Base-by-base conservation (phyloP, 2,329 filamentous ascomycete species). In the Elsinoe perseae region DNA sequence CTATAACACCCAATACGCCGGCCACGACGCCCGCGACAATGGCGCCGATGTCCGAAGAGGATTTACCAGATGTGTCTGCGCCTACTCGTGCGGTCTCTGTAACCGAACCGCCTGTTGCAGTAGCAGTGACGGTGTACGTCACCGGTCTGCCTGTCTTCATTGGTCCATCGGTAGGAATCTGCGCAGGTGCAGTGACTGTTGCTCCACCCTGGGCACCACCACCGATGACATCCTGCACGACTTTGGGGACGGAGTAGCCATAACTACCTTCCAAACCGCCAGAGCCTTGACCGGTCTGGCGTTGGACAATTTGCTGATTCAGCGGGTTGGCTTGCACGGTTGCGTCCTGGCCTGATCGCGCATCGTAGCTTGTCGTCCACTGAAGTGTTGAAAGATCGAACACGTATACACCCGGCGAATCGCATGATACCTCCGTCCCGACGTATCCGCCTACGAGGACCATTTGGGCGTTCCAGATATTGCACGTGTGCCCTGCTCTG, bases 401-500 rank as follows among this genome's bases (percentile, higher is more conserved):
- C 23, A 89, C 80, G 65, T 88, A 89, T 59, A 89, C 77, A 1
- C 85, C 84, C 0, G 83, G 83, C 14, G 72, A 79, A 62, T 89
- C 86, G 66, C 86, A 89, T 2, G 73, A 77, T 44, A 82, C 73
- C 9, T 81, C 72, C 23, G 75, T 70, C 2, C 82, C 82, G 6
- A 84, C 78, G 61, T 81, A 85, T 9, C 89, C 89, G 23, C 89
- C 89, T 12, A 92, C 75, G 6, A 85, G 77, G 60, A 93, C 76
- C 83, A 95, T 90, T 68, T 92, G 88, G 57, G 85, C 83, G 14
- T 89, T 85, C 71, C 89, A 92, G 63, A 81, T 80, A 62, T 90
- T 81, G 70, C 88, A 93, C 34, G 83, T 82, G 67, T 92, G 87
- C 0, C 87, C 87, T 1, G 83, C 81, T 55, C 89, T 80, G 2